phyloP scores from a whole-genome alignment of 2,329 filamentous ascomycete species.

The Aspergillus quadrilineatus region DNA sequence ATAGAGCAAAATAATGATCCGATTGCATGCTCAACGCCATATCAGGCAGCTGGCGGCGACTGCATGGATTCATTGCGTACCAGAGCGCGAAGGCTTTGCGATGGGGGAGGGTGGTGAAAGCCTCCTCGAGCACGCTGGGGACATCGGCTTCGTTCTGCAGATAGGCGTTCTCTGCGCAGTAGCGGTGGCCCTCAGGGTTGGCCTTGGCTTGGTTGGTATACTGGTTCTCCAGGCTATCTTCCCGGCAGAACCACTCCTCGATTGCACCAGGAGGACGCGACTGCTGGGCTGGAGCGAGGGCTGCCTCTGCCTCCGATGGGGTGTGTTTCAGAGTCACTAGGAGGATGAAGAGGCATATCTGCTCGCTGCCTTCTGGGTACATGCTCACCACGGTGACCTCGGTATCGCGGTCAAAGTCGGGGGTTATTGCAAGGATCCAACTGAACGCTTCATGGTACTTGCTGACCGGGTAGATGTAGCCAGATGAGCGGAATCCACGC shows the following conservation, averaged over 20 bases:
- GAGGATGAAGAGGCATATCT: slow-evolving; percentile 18
- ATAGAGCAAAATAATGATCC: slow-evolving; percentile 58
- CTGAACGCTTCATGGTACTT: slow-evolving; percentile 48
- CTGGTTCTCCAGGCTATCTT: slow-evolving; percentile 24
- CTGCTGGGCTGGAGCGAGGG: slow-evolving; percentile 24
- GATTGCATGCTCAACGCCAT: slow-evolving; percentile 58
- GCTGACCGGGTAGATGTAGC: slow-evolving; percentile 51
- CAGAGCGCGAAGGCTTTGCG: slow-evolving; percentile 50
- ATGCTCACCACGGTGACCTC: slow-evolving; percentile 27
- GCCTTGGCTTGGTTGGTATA: slow-evolving; percentile 47
- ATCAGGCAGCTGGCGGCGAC: slow-evolving; percentile 42
- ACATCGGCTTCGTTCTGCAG: slow-evolving; percentile 51
- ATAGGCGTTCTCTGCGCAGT: slow-evolving; percentile 54
- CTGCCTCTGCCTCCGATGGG: slow-evolving; percentile 13
- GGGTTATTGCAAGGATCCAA: slow-evolving; percentile 42
- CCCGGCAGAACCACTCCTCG: slow-evolving; percentile 33
- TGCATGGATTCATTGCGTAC: slow-evolving; percentile 53
- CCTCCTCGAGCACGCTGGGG: slow-evolving; percentile 43
- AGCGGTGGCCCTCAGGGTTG: slow-evolving; percentile 53
- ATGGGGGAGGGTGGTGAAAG: slow-evolving; percentile 51
- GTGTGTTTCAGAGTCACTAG: slow-evolving; percentile 22
- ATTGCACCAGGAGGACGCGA: slow-evolving; percentile 18
- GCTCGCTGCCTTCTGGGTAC: slow-evolving; percentile 39
- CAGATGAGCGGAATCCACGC: slow-evolving; percentile 31
- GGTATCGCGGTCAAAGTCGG: slow-evolving; percentile 21